phyloP scores from a whole-genome alignment of 1,284 basidiomycete genomes.

The Psilocybe mexicana region DNA sequence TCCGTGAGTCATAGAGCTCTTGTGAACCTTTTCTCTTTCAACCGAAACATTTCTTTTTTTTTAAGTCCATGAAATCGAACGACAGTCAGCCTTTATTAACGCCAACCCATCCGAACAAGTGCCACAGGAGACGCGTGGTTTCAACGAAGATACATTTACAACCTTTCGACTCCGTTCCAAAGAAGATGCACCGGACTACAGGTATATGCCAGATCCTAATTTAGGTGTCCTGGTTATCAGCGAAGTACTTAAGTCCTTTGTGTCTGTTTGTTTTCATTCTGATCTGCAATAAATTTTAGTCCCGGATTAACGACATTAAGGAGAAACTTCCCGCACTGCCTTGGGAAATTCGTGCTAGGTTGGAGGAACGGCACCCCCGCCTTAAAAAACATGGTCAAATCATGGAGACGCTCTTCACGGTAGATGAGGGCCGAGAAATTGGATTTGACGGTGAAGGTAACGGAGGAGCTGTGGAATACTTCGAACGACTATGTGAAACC shows the following conservation, averaged over 20 bases:
- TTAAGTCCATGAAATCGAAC: constrained; percentile 63
- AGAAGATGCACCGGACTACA: constrained; percentile 93
- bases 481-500: constrained; percentile 61
- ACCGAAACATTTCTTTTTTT: constrained; percentile 4
- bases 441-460: constrained; percentile 57
- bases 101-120: constrained; percentile 41
- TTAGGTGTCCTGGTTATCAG: constrained; percentile 77
- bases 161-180: constrained; percentile 88
- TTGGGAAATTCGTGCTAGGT: constrained; percentile 58
- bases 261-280: not conserved
- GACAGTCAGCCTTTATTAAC: constrained; percentile 67
- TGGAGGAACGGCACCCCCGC: constrained; percentile 43
- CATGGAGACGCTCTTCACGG: constrained; percentile 72
- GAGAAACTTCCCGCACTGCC: constrained; percentile 79
- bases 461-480: constrained; percentile 65
- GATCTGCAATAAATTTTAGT: constrained; percentile 38
- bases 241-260: constrained; percentile 38
- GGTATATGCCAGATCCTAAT: constrained; percentile 98
- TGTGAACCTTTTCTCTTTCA: not conserved
- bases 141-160: constrained; percentile 80
- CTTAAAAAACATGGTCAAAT: constrained; percentile 59
- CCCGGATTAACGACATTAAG: constrained; percentile 59
- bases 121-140: constrained; percentile 88
- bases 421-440: constrained; percentile 67
- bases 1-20: constrained; percentile 54